phyloP scores from a whole-genome alignment of 1,284 basidiomycete species.

The Vanrija humicola region DNA sequence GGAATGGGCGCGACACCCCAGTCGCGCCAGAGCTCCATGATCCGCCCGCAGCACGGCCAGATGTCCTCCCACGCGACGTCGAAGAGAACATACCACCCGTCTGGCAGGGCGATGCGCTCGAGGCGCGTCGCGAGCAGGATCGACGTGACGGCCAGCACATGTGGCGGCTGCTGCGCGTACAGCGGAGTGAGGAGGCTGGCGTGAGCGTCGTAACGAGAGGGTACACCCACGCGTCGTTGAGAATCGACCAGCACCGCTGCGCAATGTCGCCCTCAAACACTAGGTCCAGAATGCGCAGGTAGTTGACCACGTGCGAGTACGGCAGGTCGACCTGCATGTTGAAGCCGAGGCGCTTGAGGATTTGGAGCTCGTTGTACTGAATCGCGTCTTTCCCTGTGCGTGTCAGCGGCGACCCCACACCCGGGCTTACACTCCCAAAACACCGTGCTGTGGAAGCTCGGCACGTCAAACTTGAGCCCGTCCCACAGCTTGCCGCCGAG shows the following conservation, averaged over 20 bases:
- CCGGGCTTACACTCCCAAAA: constrained; percentile 50
- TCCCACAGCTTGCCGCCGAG: constrained; percentile 23
- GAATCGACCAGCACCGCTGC: constrained; percentile 76
- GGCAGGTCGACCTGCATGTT: constrained; percentile 85
- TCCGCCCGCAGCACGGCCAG: constrained; percentile 69
- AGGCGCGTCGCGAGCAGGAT: constrained; percentile 72
- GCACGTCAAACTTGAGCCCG: constrained; percentile 37
- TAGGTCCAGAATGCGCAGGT: constrained; percentile 83
- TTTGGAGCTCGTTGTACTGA: constrained; percentile 94
- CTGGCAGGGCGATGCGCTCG: constrained; percentile 66
- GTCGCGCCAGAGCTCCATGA: constrained; percentile 64
- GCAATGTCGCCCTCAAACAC: constrained; percentile 63
- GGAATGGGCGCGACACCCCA: constrained; percentile 27
- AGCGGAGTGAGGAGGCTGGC: constrained; percentile 81
- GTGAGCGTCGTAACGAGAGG: constrained; percentile 2
- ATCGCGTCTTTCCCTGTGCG: constrained; percentile 56
- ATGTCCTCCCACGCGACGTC: constrained; percentile 81
- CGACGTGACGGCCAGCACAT: constrained; percentile 79
- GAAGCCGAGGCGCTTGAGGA: constrained; percentile 88
- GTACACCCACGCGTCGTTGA: constrained; percentile 76
- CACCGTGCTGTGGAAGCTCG: constrained; percentile 40
- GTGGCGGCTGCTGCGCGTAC: constrained; percentile 80
- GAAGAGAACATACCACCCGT: constrained; percentile 83
- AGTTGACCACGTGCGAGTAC: constrained; percentile 92
- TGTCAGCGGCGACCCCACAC: no score